phyloP scores from a whole-genome alignment of 2,329 filamentous ascomycete species.

The Beauveria varroae region DNA sequence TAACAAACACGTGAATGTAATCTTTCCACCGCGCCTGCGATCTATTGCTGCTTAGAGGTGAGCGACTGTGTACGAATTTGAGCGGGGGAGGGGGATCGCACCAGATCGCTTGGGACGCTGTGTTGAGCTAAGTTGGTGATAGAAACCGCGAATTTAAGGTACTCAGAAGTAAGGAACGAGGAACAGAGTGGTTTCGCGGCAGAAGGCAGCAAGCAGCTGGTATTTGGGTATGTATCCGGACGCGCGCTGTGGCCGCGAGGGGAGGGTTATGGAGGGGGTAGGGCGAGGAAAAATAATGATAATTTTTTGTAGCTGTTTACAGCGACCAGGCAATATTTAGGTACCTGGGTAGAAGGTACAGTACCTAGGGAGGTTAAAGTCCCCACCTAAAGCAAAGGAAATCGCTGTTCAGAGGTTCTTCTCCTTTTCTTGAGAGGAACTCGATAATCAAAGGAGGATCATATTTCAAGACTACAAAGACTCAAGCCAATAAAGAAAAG shows the following conservation, averaged over 20 bases:
- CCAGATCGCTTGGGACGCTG: neutral
- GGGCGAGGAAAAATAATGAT: slow-evolving; percentile 10
- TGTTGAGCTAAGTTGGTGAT: neutral
- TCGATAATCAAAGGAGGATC: neutral
- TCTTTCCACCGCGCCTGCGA: neutral
- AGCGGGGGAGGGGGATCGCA: slow-evolving; percentile 6
- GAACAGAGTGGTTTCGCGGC: neutral
- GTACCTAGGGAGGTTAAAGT: neutral
- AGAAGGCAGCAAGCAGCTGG: neutral
- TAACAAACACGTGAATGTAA: neutral
- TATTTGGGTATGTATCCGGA: slow-evolving; percentile 7
- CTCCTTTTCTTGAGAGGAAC: neutral
- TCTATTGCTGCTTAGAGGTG: neutral
- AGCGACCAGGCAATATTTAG: slow-evolving; percentile 3
- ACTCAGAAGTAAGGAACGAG: neutral
- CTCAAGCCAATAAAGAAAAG: neutral
- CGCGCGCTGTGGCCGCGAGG: slow-evolving; percentile 11
- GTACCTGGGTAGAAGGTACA: neutral
- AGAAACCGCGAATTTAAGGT: neutral
- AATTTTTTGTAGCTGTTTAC: slow-evolving; percentile 8
- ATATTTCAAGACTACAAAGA: too few relatives aligned
- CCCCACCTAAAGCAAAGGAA: neutral
- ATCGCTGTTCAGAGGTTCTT: neutral
- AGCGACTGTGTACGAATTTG: neutral
- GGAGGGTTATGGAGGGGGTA: slow-evolving; percentile 10